These are phyloP conservation scores for cucumber (Cucumis sativus) DNA, from an alignment of 306 rosid genomes.

Conservation along the genomic window Cucumber_9930_V3 NC_026657.2:11400501-11401000, in stretches of 20 bases:
- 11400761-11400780: constrained; percentile 40
- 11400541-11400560: no score
- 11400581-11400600: neutral
- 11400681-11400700: no score
- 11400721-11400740: neutral
- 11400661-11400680: no score
- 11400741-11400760: constrained; percentile 1
- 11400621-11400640: no score
- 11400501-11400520: neutral
- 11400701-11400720: neutral
- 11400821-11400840: neutral
- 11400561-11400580: no score
- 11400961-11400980: constrained; percentile 3
- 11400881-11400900: constrained; percentile 46
- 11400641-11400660: neutral
- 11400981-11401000: constrained; percentile 47
- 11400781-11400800: constrained; percentile 30
- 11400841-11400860: constrained; percentile 28
- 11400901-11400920: constrained; percentile 50
- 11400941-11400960: constrained; percentile 13
- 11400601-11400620: neutral
- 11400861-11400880: constrained; percentile 20
- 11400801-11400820: neutral
- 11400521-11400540: no score
- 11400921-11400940: constrained; percentile 92